Conservation (phyloP, 768 basidiomycete genomes). For the Mrakia gelida region DNA sequence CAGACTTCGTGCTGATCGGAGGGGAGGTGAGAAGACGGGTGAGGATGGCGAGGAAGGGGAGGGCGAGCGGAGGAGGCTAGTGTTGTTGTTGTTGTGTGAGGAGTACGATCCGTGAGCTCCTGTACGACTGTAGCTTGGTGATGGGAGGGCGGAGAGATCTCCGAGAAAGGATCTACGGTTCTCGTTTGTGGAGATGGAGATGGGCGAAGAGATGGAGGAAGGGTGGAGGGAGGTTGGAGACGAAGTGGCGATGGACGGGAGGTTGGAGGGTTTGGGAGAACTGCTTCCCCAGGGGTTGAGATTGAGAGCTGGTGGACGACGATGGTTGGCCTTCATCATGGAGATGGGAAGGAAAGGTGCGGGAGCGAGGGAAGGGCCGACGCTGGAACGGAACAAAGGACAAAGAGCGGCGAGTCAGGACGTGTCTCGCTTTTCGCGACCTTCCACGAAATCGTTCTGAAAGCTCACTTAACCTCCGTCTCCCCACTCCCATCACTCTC, state of each 20-base stretch:
- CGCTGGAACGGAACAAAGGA: too few relatives aligned
- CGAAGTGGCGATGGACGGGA: not conserved
- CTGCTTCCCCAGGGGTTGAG: not conserved
- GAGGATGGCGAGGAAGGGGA: not conserved
- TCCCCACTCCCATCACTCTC: not conserved
- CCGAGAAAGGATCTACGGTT: constrained; percentile 2
- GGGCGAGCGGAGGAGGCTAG: not conserved
- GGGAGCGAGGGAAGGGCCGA: not conserved
- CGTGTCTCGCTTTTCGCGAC: not conserved
- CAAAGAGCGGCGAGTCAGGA: not conserved
- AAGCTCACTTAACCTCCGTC: not conserved
- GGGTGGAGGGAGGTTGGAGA: not conserved
- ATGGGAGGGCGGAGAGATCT: not conserved
- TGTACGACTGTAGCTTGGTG: not conserved
- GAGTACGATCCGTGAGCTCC: not conserved
- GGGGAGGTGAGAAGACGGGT: not conserved
- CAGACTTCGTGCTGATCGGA: not conserved
- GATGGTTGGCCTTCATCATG: not conserved
- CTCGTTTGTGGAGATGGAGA: not conserved
- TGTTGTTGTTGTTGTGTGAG: not conserved
- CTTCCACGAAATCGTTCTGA: not conserved
- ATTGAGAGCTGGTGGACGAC: constrained; percentile 1
- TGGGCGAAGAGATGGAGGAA: not conserved
- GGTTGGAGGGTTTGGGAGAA: not conserved
- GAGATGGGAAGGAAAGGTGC: not conserved